Conservation (phyloP, 2,329 filamentous ascomycete genomes). For the Helotiales sp. region DNA sequence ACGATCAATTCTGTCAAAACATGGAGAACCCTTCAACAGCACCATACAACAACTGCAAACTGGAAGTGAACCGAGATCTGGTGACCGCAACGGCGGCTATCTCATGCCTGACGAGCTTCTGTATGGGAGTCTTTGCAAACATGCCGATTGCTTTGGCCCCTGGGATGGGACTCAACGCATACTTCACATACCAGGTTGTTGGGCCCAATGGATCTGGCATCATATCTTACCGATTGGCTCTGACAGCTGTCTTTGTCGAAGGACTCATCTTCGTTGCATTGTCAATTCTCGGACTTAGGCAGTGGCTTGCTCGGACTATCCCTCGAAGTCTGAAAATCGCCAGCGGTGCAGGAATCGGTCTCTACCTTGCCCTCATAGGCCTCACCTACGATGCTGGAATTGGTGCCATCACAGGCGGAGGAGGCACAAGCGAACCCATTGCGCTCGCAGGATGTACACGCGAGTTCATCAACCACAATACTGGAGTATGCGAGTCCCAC, state of each 20-base stretch:
- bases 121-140: slow-evolving; percentile 83
- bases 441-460: slow-evolving; percentile 66
- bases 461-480: slow-evolving; percentile 25
- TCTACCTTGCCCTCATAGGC: slow-evolving; percentile 74
- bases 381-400: slow-evolving; percentile 84
- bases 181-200: slow-evolving; percentile 80
- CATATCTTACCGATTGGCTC: slow-evolving; percentile 75
- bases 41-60: slow-evolving; percentile 68
- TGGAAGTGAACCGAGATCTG: slow-evolving; percentile 64
- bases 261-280: slow-evolving; percentile 84
- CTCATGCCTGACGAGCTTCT: slow-evolving; percentile 77
- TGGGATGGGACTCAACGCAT: slow-evolving; percentile 84
- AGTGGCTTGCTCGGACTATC: slow-evolving; percentile 86
- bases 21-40: slow-evolving; percentile 60
- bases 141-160: slow-evolving; percentile 72
- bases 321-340: slow-evolving; percentile 86
- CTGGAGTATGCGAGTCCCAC: slow-evolving; percentile 65
- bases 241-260: slow-evolving; percentile 88
- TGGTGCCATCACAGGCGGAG: slow-evolving; percentile 70
- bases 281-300: slow-evolving; percentile 79
- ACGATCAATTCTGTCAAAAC: slow-evolving; percentile 34
- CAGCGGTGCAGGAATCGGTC: slow-evolving; percentile 82
- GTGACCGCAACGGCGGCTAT: slow-evolving; percentile 88
- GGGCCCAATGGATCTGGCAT: slow-evolving; percentile 75
- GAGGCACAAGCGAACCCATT: slow-evolving; percentile 66